Evolutionary conservation across 2,329 filamentous ascomycete genomes (phyloP), one percentile per base, ranked within the genome.

Genomic region (Sarocladium kiliense): DNA sequence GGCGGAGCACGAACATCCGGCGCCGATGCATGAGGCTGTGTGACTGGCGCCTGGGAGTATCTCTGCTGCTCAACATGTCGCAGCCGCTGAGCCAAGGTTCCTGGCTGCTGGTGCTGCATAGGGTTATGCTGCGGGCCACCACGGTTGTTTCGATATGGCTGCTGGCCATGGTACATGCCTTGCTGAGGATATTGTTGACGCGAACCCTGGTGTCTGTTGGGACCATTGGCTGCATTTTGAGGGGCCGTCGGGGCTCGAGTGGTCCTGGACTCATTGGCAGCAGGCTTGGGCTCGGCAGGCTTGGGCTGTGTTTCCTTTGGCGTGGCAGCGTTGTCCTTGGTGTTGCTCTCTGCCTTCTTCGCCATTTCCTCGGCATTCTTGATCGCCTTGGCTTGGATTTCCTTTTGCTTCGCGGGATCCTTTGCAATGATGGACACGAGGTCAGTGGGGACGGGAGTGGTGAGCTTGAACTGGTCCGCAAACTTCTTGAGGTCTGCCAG

Each of bases 401-500:
- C 85, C 65, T 91, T 86, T 71, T 97, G 94, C 74, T 97, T 99
- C 45, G 77, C 81, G n/a, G 91, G 91, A 67, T 99, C 94, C 69
- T 97, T 99, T 57, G 94, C 93, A 58, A 99, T 87, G 61, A 99
- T 99, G 1, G 90, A 87, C 26, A 99, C 91, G 34, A 99, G 74
- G 70, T 99, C 94, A 53, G 83, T 86, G 1, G 94, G 94, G 11
- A 99, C 91, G 5, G 92, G 91, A 2, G 93, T 97, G 51, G 89
- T 87, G 18, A 99, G 81, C 74, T 97, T 97, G 78, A 99, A 99
- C 67, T 83, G 94, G 62, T 86, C 83, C 1, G 94, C 91, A 70
- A 99, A 99, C 66, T 93, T 96, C 77, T 94, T 95, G 56, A 99
- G 74, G 72, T 99, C 94, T 57, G 90, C 96, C 58, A 99, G 72